These are phyloP conservation scores for Echium plantagineum DNA, from an alignment of 257 asterid genomes.

Conservation along the genomic window DNA sequence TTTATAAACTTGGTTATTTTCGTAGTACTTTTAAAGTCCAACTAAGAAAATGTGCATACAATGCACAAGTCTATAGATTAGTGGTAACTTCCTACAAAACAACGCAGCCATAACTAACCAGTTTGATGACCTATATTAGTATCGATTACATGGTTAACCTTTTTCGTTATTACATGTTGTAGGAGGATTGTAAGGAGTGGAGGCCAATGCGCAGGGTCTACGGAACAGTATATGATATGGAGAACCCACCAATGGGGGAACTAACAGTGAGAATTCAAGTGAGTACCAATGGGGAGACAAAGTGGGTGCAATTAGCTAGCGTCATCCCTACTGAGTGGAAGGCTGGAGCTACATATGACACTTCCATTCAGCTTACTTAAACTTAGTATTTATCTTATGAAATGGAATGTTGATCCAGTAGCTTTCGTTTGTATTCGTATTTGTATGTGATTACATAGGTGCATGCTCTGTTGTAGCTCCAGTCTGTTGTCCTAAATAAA, in stretches of 20 bases:
- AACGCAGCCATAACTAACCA: too few species aligned
- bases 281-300: conserved; percentile 15
- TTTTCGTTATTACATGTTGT: background rate
- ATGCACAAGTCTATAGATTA: too few species aligned
- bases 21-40: too few species aligned
- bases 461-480: background rate
- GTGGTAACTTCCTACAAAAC: too few species aligned
- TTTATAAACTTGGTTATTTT: too few species aligned
- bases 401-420: background rate
- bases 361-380: conserved; percentile 34
- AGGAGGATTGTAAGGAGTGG: conserved; percentile 72
- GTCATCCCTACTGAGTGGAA: conserved; percentile 54
- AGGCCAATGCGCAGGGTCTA: conserved; percentile 47
- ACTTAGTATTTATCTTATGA: background rate
- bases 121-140: too few species aligned
- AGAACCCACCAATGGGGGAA: conserved; percentile 44
- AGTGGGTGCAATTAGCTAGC: conserved; percentile 34
- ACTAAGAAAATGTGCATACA: too few species aligned
- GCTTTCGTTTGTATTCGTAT: background rate
- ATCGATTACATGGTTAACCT: background rate
- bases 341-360: conserved; percentile 55
- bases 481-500: background rate
- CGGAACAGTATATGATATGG: conserved; percentile 56
- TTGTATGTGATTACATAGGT: background rate
- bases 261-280: conserved; percentile 35